Evolutionary conservation across 768 basidiomycete species (phyloP), one percentile per base, ranked within the genome.

Genomic region (Tulasnella sp.): DNA sequence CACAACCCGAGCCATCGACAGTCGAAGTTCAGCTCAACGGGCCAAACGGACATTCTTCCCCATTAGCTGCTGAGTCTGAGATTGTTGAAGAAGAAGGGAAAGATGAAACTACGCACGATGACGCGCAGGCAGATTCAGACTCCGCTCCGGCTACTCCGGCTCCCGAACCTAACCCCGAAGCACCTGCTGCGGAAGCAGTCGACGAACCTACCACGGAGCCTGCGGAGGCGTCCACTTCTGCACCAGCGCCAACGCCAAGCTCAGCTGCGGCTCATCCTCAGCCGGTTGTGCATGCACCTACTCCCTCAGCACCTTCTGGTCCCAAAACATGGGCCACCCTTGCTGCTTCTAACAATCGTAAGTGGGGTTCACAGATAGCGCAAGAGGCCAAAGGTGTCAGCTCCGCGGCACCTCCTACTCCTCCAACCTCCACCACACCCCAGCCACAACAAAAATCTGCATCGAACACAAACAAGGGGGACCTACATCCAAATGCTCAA

Each of bases 281-380:
- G 16, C 53, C 59, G 1, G 60, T 69, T n/a, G 43, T 62, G 12
- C 62, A 71, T 27, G 59, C 76, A 31, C 58, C 64, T 15, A 60
- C 69, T 5, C 61, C 65, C 8, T 67, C 72, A 4, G 72, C 71
- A 16, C 66, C 75, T 9, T 66, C 75, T 9, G 67, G 59, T 12
- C 87, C 85, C 13, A 83, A 85, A 63, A 83, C 83, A 0, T 96
- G 91, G 92, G 92, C 92, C 0, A 85, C 82, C 51, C 77, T 95
- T 39, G 91, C 91, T 40, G 90, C 91, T 34, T 65, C 81, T 16
- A 83, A 84, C 61, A 66, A 74, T 13, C 81, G 79, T 61, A 86
- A 83, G 63, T 93, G 90, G 91, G 87, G 88, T 37, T 66, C 79
- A 1, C 76, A 81, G 13, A 81, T 89, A 31, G 86, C 85, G 1